Conservation (phyloP, 2,329 filamentous ascomycete species). For the Fusarium sp. region DNA sequence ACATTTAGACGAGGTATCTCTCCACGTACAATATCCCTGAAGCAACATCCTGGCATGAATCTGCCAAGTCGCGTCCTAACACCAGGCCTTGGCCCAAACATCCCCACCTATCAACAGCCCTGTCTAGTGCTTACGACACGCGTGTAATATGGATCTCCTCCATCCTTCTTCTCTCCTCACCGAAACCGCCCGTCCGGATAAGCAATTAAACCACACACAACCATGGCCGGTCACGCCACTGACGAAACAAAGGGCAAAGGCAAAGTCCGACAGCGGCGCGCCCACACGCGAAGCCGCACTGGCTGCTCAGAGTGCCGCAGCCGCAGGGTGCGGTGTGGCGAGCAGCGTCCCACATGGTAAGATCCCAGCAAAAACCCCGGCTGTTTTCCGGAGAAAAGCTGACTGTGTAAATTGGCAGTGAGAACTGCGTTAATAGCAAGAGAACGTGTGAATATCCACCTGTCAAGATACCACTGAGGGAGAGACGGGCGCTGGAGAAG, state of each 20-base stretch:
- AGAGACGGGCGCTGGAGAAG: constrained; percentile 8
- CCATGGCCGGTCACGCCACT: not conserved
- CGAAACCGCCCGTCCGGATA: not conserved
- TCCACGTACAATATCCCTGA: fast-evolving
- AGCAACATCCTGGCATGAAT: not conserved
- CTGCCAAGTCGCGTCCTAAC: not conserved
- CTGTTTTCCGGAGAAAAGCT: not conserved
- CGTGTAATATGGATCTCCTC: not conserved
- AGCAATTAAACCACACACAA: not conserved
- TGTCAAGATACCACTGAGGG: constrained; percentile 4
- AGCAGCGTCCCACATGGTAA: constrained; percentile 17
- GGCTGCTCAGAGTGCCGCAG: constrained; percentile 16
- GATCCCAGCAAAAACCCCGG: not conserved
- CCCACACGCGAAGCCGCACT: constrained; percentile 13
- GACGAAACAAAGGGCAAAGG: not conserved
- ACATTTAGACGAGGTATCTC: not conserved
- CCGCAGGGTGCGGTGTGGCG: constrained; percentile 16
- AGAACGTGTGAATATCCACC: constrained; percentile 7
- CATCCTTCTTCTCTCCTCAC: not conserved
- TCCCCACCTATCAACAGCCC: not conserved
- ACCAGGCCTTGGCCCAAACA: not conserved
- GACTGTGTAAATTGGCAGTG: not conserved
- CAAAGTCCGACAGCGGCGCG: constrained; percentile 2
- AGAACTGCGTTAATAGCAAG: constrained; percentile 2
- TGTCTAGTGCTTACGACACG: constrained; percentile 8